phyloP scores from a whole-genome alignment of 257 asterid species.

The Jacaranda mimosifolia region DNA sequence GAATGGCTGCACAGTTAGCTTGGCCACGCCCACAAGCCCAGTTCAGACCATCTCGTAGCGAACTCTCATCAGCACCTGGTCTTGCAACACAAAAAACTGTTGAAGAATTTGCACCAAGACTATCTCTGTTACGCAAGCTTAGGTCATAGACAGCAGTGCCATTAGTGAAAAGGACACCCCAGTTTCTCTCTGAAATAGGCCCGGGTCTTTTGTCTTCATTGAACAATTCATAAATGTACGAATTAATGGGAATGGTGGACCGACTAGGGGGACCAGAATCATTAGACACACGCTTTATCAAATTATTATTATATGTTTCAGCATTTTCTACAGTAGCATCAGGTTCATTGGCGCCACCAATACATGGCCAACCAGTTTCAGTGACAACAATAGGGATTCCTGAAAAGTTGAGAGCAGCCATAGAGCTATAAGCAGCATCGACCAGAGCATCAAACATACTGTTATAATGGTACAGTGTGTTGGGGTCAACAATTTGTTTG shows the following conservation, averaged over 20 bases:
- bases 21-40: conserved; percentile 96
- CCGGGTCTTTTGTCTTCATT: conserved; percentile 81
- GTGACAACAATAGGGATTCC: conserved; percentile 79
- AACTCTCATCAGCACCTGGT: conserved; percentile 56
- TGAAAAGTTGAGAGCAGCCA: conserved; percentile 69
- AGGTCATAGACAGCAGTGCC: conserved; percentile 71
- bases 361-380: conserved; percentile 93
- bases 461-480: conserved; percentile 73
- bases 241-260: conserved; percentile 55
- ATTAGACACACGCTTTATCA: conserved; percentile 71
- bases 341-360: conserved; percentile 69
- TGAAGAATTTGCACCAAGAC: conserved; percentile 53
- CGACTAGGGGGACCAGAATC: conserved; percentile 89
- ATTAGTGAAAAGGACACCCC: conserved; percentile 74
- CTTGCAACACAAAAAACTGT: conserved; percentile 65
- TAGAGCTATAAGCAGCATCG: conserved; percentile 82
- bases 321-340: conserved; percentile 73
- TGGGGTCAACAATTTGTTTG: conserved; percentile 85
- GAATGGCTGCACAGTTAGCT: conserved; percentile 78
- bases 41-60: conserved; percentile 65
- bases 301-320: conserved; percentile 61
- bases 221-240: conserved; percentile 81
- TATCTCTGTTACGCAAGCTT: conserved; percentile 45
- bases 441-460: conserved; percentile 90
- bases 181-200: conserved; percentile 76